Evolutionary conservation across 768 basidiomycete species (phyloP), one percentile per base, ranked within the genome.

Genomic region (Dentipellis sp.): DNA sequence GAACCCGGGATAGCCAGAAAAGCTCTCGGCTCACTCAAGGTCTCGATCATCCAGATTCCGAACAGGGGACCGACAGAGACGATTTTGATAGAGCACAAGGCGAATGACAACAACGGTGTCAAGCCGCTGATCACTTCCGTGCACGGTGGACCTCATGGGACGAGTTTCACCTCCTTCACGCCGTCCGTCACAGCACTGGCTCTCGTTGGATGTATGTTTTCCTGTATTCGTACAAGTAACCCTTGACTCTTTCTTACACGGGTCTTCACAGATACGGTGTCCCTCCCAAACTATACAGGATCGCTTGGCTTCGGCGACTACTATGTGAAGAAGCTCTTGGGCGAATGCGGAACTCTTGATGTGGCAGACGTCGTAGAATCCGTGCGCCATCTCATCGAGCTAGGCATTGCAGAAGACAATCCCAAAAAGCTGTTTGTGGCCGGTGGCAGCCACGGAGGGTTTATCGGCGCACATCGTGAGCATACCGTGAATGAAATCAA

Each of bases 401-500:
- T 64, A 14, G 63, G 62, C 1, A 57, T 68, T 10, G 63, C 64
- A 4, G 58, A 56, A 10, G 35, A 59, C 12, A 64, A 60, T 10
- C 54, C 52, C 10, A 63, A 62, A 11, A 69, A 65, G 42, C 58
- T 59, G 10, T 64, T 68, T 45, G 53, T 68, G 22, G 58, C 58
- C 2, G 71, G 71, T 0, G 71, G 71, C 7, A 63, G 61, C 14
- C 72, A 73, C 36, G 69, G 68, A 16, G 71, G 71, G 10, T 70
- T 64, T 55, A 61, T 66, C 35, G 61, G 58, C 10, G 59, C 59
- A 10, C 64, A 64, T 40, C 53, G 63, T 65, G 17, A 56, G 64
- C 55, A 10, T 50, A 19, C 6, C 36, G 35, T 17, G 9, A 10
- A 22, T 21, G 49, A 3, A 10, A 23, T 49, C 40, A 40, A 16